Conservation (phyloP, 139 green algal genomes). For the Chlamydomonas applanata region DNA sequence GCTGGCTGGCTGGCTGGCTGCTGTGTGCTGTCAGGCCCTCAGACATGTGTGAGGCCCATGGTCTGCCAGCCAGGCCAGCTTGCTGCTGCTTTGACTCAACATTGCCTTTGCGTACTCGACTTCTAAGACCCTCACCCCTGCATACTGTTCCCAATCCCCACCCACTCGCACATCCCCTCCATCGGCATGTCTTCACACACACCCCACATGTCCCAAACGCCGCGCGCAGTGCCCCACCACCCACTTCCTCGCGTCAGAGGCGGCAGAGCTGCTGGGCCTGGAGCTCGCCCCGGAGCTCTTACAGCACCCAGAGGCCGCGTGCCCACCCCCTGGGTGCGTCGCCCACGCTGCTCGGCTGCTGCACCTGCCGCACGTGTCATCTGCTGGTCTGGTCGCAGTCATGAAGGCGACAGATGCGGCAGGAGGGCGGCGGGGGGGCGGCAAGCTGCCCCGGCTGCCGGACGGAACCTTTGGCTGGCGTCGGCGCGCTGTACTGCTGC, state of each 20-base stretch:
- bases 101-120: too few species aligned
- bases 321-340: not conserved
- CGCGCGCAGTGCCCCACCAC: not conserved
- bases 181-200: too few species aligned
- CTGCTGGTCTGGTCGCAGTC: too few species aligned
- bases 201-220: too few species aligned
- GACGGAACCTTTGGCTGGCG: slow-evolving; percentile 13
- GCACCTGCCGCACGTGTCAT: slow-evolving; percentile 5
- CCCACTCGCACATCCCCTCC: too few species aligned
- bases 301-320: not conserved
- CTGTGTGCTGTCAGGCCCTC: too few species aligned
- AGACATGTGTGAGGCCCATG: too few species aligned
- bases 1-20: too few species aligned
- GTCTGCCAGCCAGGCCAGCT: too few species aligned
- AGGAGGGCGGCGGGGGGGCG: not conserved
- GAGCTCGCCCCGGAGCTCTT: not conserved
- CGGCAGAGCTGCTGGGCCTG: not conserved
- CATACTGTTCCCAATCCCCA: too few species aligned
- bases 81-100: too few species aligned
- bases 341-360: not conserved
- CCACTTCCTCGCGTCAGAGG: not conserved
- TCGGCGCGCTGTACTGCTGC: slow-evolving; percentile 20
- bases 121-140: too few species aligned
- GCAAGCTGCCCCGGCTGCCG: not conserved
- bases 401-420: not conserved